Conservation (phyloP, 2,329 filamentous ascomycete species). For the Emericellopsis atlantica region DNA sequence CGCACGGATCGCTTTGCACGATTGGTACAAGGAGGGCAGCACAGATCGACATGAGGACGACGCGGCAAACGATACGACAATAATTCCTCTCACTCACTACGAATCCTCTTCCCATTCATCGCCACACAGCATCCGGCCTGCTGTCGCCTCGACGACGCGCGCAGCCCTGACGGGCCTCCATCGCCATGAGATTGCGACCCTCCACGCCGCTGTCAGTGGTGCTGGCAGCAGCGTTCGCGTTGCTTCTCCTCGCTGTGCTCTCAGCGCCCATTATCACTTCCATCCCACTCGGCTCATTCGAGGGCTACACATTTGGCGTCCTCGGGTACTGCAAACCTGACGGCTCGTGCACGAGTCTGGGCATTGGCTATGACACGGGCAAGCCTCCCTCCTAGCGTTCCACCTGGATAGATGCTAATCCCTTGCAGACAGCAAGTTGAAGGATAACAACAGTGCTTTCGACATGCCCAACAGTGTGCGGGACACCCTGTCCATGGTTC, state of each 20-base stretch:
- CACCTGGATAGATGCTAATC: neutral
- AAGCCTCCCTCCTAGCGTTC: slow-evolving; percentile 11
- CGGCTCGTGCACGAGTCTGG: slow-evolving; percentile 53
- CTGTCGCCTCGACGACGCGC: neutral
- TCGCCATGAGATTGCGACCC: slow-evolving; percentile 65
- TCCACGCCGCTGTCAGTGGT: slow-evolving; percentile 83
- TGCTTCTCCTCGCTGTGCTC: slow-evolving; percentile 78
- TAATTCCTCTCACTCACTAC: too few relatives aligned
- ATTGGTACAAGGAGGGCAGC: too few relatives aligned
- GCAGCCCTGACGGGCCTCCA: slow-evolving; percentile 5
- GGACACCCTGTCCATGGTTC: slow-evolving; percentile 65
- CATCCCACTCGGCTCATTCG: slow-evolving; percentile 71
- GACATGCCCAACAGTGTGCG: slow-evolving; percentile 40
- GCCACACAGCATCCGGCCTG: too few relatives aligned
- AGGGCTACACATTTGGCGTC: slow-evolving; percentile 75
- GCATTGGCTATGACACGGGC: slow-evolving; percentile 82
- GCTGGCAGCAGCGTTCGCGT: slow-evolving; percentile 71
- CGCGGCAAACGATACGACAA: too few relatives aligned
- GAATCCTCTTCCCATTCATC: too few relatives aligned
- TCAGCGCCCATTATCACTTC: slow-evolving; percentile 79
- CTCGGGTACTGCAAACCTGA: slow-evolving; percentile 71
- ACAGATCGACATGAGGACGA: too few relatives aligned
- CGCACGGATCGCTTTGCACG: too few relatives aligned
- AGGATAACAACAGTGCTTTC: slow-evolving; percentile 27
- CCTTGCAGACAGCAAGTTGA: neutral